Base-by-base conservation (phyloP, 106 monocot genomes). In the Dendrobium huoshanense region DNA sequence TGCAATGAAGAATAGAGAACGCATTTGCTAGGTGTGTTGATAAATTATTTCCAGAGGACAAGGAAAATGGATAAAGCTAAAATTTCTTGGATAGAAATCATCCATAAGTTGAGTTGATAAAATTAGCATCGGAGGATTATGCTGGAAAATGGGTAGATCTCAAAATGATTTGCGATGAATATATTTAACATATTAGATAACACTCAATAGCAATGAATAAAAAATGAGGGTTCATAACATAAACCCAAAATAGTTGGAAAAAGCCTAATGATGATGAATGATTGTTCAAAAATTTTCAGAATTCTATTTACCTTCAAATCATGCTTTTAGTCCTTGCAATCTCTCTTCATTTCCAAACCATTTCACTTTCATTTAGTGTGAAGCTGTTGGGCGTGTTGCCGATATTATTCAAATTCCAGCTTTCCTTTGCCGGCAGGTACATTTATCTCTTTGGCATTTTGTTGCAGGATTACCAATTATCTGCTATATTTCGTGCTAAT, bases 331-430 rank as follows among this genome's bases (percentile, higher is more conserved):
- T 72, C 44, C 44, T 0, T 44, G 75, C 75, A 45, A 48, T 13
- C 41, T 1, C 9, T 27, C 41, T 29, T 64, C 11, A 54, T 68
- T 80, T 40, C 75, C 72, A 47, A 73, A 80, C 18, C 49, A 59
- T 64, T 77, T 54, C 68, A 25, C 41, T 20, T 77, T 17, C 59
- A 48, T 79, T 31, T 78, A 98, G 97, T 98, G 97, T 88, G 97
- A 98, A 85, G 86, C 92, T 87, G 94, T 95, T 78, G 97, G 97
- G 75, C 85, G 86, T 87, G 91, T 98, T 77, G 94, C 92, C 29
- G 97, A 98, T 83, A 88, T 98, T 56, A 98, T 98, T 82, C 97
- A 98, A 83, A 98, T 98, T 88, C 94, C 94, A 70, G 96, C 96
- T 77, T 97, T 97, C 77, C 90, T 97, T 40, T 97, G 96, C 56